phyloP scores from a whole-genome alignment of 768 basidiomycete species.

The Clathrus columnatus region DNA sequence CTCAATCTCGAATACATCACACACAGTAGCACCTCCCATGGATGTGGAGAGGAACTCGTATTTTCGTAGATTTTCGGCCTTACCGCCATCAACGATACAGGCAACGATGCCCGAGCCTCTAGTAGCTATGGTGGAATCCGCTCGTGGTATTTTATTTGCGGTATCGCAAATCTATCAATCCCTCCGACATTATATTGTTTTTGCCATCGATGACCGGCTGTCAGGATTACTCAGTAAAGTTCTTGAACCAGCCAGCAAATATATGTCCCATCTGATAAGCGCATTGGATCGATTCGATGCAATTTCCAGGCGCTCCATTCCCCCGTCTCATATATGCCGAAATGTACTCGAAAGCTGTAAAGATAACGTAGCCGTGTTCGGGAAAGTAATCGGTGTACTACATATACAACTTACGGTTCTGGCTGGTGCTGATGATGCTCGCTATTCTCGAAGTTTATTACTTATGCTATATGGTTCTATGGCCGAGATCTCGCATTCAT shows the following conservation, averaged over 20 bases:
- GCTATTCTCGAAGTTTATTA: slow-evolving; percentile 80
- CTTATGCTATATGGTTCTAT: slow-evolving; percentile 83
- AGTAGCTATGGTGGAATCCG: slow-evolving; percentile 69
- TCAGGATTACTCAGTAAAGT: slow-evolving; percentile 75
- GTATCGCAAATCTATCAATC: slow-evolving; percentile 87
- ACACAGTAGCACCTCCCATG: slow-evolving; percentile 44
- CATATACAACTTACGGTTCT: slow-evolving; percentile 73
- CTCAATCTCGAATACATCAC: slow-evolving; percentile 23
- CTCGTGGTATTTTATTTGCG: slow-evolving; percentile 86
- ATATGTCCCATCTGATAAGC: slow-evolving; percentile 77
- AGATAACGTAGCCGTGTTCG: slow-evolving; percentile 75
- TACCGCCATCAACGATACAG: slow-evolving; percentile 52
- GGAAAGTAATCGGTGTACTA: slow-evolving; percentile 81
- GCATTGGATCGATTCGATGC: slow-evolving; percentile 89
- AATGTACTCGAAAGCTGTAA: slow-evolving; percentile 74
- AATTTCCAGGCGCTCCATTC: slow-evolving; percentile 57
- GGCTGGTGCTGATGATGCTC: slow-evolving; percentile 66
- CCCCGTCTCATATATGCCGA: slow-evolving; percentile 65
- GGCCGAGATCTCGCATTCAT: slow-evolving; percentile 80
- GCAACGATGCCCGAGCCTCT: slow-evolving; percentile 65
- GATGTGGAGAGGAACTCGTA: slow-evolving; percentile 84
- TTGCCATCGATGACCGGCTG: slow-evolving; percentile 74
- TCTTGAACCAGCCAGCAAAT: slow-evolving; percentile 72
- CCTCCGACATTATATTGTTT: slow-evolving; percentile 77
- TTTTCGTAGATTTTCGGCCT: slow-evolving; percentile 82